Evolutionary conservation across 192 early-diverging fungal species (phyloP), one percentile per base, ranked within the genome.

Genomic region (Lunasporangiospora selenospora): DNA sequence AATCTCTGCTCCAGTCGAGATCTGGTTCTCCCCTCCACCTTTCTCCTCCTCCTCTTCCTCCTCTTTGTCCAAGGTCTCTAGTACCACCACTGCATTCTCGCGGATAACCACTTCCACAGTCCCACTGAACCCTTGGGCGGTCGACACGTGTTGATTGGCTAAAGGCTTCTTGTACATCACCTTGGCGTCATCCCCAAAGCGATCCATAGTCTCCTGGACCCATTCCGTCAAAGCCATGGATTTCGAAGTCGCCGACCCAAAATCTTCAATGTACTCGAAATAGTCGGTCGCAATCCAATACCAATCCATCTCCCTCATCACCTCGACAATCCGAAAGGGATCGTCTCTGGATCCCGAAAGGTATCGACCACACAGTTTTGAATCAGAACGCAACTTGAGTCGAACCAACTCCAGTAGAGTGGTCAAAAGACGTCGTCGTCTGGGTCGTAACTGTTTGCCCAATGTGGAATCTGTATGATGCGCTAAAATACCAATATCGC

Each of bases 221-320:
- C 57, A 59, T 9, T 48, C 23, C 15, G 18, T 24, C 21, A 59
- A 9, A 1, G 43, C 57, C 15, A 23, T 23, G 13, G 34, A 30
- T 27, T 59, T 59, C 13, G 44, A 21, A 2, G 18, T 34, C 19
- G 44, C 33, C 1, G 57, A 59, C 7, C 21, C 57, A 26, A 21
- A 36, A 34, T 59, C 57, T 1, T 46, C 34, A 16, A 59, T 15
- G 6, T 26, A 48, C 2, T 10, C 33, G 7, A 7, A 3, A 21
- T 59, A 59, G 1, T 3, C 21, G 6, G 57, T 59, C 43, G 21
- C 44, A 3, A 19, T 13, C 9, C 26, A 59, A 16, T 59, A 59
- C 57, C 57, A 59, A 19, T 59, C 43, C 57, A 59, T 59, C 33
- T 59, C 43, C 16, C 24, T 48, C 57, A 59, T 59, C 16, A 59